Conservation (phyloP, 257 asterid genomes). For the Agastache rugosa region DNA sequence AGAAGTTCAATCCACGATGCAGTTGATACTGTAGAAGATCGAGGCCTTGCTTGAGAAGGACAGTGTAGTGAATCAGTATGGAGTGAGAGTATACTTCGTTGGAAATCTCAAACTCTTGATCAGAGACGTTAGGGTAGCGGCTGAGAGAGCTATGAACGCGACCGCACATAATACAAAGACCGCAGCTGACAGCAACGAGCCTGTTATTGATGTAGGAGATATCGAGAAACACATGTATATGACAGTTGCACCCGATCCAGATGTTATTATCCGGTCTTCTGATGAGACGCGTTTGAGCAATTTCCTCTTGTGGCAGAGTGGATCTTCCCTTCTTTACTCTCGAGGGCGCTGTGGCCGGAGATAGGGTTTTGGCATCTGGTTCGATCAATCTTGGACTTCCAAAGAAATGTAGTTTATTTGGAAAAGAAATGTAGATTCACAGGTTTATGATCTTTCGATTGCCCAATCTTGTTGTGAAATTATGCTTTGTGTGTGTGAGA, state of each 20-base stretch:
- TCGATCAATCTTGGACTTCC: constrained; percentile 61
- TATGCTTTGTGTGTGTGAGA: too few relatives aligned
- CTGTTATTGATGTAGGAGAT: constrained; percentile 43
- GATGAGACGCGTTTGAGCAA: constrained; percentile 82
- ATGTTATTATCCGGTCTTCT: constrained; percentile 69
- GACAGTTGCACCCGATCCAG: constrained; percentile 73
- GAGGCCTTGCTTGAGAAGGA: constrained; percentile 60
- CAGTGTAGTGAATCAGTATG: constrained; percentile 58
- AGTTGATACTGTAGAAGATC: constrained; percentile 39
- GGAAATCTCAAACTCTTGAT: constrained; percentile 70
- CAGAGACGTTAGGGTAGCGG: constrained; percentile 56
- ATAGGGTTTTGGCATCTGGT: constrained; percentile 71
- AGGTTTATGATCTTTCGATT: background rate
- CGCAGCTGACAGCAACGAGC: background rate
- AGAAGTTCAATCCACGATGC: too few relatives aligned
- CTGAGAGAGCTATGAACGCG: constrained; percentile 70
- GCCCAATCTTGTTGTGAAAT: too few relatives aligned
- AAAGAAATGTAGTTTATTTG: constrained; percentile 54
- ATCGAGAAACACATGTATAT: constrained; percentile 67
- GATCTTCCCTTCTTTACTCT: constrained; percentile 63
- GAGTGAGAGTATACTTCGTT: constrained; percentile 64
- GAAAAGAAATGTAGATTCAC: constrained; percentile 39
- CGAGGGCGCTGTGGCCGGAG: constrained; percentile 73
- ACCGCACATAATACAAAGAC: constrained; percentile 58
- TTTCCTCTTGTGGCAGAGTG: constrained; percentile 85